Percentiles rank a stretch among this genome's conserved stretches.
These are phyloP conservation scores for Sphagnum contortum DNA, from an alignment of 225 moss, liverwort and hornwort genomes.

Conservation along the genomic window DNA sequence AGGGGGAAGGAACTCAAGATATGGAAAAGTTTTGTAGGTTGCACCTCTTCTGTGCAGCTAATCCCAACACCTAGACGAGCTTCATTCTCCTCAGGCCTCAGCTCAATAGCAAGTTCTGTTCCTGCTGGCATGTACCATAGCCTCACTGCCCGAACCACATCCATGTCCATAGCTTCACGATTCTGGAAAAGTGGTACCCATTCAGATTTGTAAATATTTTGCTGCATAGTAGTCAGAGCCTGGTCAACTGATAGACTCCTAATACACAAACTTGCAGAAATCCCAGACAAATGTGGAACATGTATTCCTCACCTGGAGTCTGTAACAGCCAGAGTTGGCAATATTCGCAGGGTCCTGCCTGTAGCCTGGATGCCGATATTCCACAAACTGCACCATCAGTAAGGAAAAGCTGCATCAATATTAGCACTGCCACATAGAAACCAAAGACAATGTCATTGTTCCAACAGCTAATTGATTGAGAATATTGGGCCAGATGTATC, in stretches of 20 bases:
- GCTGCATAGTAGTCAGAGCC: too few relatives aligned
- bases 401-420: not conserved
- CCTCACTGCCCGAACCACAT: conserved; percentile 47
- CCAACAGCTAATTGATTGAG: too few relatives aligned
- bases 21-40: too few relatives aligned
- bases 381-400: conserved; percentile 30
- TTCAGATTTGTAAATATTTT: too few relatives aligned
- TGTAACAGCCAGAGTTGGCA: conserved; percentile 43
- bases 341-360: conserved; percentile 45
- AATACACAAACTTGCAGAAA: too few relatives aligned
- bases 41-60: conserved; percentile 60
- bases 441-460: too few relatives aligned
- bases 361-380: conserved; percentile 53
- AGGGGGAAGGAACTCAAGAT: too few relatives aligned
- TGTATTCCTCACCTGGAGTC: conserved; percentile 27
- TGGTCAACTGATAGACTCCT: too few relatives aligned
- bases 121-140: conserved; percentile 60
- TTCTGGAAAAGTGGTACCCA: conserved; percentile 15
- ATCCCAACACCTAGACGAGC: conserved; percentile 55
- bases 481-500: too few relatives aligned
- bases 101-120: conserved; percentile 56
- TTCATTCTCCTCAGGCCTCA: conserved; percentile 51
- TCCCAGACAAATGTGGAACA: too few relatives aligned
- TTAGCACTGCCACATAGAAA: too few relatives aligned
- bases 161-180: conserved; percentile 55